These are phyloP conservation scores for Gastrolobium bilobum DNA, from an alignment of 306 rosid genomes.

Conservation along the genomic window DNA sequence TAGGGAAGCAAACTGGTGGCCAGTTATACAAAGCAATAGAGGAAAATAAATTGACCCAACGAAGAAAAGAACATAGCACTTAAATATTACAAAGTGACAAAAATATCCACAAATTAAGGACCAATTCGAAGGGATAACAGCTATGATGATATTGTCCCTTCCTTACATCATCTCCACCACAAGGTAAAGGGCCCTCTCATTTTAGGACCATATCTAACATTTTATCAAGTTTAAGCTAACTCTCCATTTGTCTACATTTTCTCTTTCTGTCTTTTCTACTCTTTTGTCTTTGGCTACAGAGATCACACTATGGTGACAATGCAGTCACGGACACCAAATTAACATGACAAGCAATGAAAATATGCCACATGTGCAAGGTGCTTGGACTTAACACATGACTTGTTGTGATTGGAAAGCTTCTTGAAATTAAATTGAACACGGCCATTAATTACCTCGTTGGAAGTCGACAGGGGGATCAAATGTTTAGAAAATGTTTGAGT, in stretches of 20 bases:
- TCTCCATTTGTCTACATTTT: conserved; percentile 45
- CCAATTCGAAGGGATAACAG: conserved; percentile 51
- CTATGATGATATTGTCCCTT: conserved; percentile 59
- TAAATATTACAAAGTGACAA: conserved; percentile 66
- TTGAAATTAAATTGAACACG: conserved; percentile 9
- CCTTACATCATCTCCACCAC: conserved; percentile 45
- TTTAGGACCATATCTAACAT: conserved; percentile 39
- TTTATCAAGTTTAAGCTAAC: conserved; percentile 46
- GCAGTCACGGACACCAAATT: conserved; percentile 34
- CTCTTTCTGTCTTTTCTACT: conserved; percentile 29
- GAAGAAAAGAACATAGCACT: conserved; percentile 55
- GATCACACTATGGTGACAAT: conserved; percentile 39
- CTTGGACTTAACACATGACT: conserved; percentile 24
- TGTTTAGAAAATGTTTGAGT: neutral
- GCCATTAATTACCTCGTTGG: neutral
- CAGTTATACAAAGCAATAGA: conserved; percentile 35
- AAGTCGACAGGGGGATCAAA: neutral
- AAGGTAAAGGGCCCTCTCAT: conserved; percentile 34
- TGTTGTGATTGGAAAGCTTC: neutral
- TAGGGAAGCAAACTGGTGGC: conserved; percentile 28
- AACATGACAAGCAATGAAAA: conserved; percentile 38
- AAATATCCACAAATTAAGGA: conserved; percentile 55
- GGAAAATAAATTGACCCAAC: conserved; percentile 61
- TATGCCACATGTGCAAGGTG: conserved; percentile 29
- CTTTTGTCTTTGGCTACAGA: conserved; percentile 35